Conservation (phyloP, 1,284 basidiomycete species). For the Leccinum huronense region DNA sequence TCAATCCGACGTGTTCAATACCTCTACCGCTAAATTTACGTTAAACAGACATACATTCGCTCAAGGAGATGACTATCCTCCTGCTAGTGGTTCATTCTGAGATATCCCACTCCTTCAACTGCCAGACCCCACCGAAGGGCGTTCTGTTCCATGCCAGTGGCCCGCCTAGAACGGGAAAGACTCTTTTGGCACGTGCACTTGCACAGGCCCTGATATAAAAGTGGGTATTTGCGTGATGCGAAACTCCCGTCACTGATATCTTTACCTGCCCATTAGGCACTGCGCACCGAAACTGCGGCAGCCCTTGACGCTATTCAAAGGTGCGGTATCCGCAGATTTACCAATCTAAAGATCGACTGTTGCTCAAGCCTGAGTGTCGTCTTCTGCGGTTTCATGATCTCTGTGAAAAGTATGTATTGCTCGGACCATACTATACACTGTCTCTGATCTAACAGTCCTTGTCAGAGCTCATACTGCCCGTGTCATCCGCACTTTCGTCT, state of each 20-base stretch:
- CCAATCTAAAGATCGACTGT: conserved; percentile 82
- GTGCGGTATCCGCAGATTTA: conserved; percentile 94
- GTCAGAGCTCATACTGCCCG: conserved; percentile 76
- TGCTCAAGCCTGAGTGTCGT: conserved; percentile 86
- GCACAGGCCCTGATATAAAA: conserved; percentile 94
- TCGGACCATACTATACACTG: not conserved
- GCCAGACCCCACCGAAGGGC: conserved; percentile 88
- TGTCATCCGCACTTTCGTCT: conserved; percentile 86
- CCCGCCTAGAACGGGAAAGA: conserved; percentile 94
- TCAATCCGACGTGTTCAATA: not conserved
- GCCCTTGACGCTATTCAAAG: conserved; percentile 96
- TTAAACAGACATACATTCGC: conserved; percentile 81
- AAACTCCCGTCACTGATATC: conserved; percentile 5
- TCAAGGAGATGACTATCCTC: conserved; percentile 98
- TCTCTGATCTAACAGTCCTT: conserved; percentile 9
- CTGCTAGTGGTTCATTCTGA: conserved; percentile 91
- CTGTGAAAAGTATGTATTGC: conserved; percentile 80
- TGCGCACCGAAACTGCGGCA: conserved; percentile 83
- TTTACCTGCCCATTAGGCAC: conserved; percentile 52
- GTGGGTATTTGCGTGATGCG: conserved; percentile 47
- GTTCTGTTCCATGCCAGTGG: conserved; percentile 86
- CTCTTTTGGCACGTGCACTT: conserved; percentile 88
- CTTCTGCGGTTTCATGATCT: conserved; percentile 96
- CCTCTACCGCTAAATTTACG: conserved; percentile 6
- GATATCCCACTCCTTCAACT: conserved; percentile 92